These are phyloP conservation scores for Globisporangium nodosum DNA, from an alignment of 352 stramenopile genomes.

Conservation along the genomic window DNA sequence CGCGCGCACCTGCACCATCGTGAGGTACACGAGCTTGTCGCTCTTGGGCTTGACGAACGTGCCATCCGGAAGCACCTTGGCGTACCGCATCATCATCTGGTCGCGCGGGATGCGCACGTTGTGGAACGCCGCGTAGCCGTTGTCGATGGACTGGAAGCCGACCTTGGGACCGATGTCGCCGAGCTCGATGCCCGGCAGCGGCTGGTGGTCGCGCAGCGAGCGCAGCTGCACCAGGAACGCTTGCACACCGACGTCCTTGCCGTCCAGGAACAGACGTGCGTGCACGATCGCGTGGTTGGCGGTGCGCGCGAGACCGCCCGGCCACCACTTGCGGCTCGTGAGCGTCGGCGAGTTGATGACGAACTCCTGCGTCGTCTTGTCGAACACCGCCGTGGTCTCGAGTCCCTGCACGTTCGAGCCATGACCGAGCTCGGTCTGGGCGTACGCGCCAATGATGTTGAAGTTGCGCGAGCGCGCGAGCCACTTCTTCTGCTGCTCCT, in stretches of 20 bases:
- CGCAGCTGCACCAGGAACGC: constrained; percentile 92
- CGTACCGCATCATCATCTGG: constrained; percentile 49
- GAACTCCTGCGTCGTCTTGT: constrained; percentile 75
- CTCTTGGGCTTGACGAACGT: constrained; percentile 56
- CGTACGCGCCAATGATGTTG: constrained; percentile 88
- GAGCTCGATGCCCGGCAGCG: constrained; percentile 84
- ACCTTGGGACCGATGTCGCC: constrained; percentile 93
- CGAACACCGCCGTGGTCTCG: constrained; percentile 91
- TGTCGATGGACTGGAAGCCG: constrained; percentile 90
- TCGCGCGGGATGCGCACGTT: constrained; percentile 82
- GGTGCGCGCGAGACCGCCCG: constrained; percentile 72
- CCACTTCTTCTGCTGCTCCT: constrained; percentile 63
- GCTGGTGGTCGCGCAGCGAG: constrained; percentile 27
- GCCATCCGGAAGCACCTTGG: constrained; percentile 49
- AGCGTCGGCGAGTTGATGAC: constrained; percentile 93
- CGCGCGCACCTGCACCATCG: constrained; percentile 67
- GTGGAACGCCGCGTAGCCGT: constrained; percentile 86
- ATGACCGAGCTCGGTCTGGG: constrained; percentile 95
- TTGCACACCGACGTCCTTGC: constrained; percentile 83
- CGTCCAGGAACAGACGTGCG: constrained; percentile 61
- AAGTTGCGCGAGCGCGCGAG: constrained; percentile 43
- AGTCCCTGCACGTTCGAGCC: constrained; percentile 89
- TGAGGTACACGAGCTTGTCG: constrained; percentile 70
- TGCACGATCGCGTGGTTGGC: constrained; percentile 92
- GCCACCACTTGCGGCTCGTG: constrained; percentile 95